Conservation (phyloP, 2,329 filamentous ascomycete genomes). For the Colletotrichum gloeosporioides region DNA sequence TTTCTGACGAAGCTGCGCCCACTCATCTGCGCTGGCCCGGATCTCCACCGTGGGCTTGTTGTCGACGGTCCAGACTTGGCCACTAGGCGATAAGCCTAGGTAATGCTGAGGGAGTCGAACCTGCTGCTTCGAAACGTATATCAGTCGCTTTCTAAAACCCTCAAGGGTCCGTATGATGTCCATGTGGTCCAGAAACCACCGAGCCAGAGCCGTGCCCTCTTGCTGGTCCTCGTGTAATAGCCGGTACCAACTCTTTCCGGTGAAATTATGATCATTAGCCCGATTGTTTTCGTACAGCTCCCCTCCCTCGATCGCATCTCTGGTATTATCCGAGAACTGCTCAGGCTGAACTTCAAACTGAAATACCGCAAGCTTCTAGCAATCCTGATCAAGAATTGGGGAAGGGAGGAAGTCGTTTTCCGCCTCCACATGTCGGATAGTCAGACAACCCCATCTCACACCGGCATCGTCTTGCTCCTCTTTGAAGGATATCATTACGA, state of each 20-base stretch:
- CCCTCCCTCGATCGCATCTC: neutral
- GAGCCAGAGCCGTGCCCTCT: too few species aligned
- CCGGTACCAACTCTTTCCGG: too few species aligned
- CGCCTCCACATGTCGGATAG: neutral
- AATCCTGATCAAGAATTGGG: neutral
- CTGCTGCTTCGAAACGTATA: neutral
- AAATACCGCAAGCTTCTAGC: neutral
- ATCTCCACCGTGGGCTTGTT: neutral
- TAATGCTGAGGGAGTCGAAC: neutral
- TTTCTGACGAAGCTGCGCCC: neutral
- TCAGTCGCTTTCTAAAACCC: neutral
- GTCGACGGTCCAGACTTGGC: neutral
- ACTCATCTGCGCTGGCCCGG: neutral
- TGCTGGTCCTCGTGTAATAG: too few species aligned
- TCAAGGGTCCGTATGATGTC: neutral
- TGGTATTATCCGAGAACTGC: neutral
- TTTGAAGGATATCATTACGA: neutral
- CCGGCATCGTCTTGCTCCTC: neutral
- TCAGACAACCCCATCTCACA: neutral
- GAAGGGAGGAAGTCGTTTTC: neutral
- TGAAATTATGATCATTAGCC: too few species aligned
- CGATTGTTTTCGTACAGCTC: neutral
- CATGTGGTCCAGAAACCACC: neutral
- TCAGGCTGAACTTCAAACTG: neutral
- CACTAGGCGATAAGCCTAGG: neutral